phyloP scores from a whole-genome alignment of 306 rosid genomes.

The Castanea crenata region DNA sequence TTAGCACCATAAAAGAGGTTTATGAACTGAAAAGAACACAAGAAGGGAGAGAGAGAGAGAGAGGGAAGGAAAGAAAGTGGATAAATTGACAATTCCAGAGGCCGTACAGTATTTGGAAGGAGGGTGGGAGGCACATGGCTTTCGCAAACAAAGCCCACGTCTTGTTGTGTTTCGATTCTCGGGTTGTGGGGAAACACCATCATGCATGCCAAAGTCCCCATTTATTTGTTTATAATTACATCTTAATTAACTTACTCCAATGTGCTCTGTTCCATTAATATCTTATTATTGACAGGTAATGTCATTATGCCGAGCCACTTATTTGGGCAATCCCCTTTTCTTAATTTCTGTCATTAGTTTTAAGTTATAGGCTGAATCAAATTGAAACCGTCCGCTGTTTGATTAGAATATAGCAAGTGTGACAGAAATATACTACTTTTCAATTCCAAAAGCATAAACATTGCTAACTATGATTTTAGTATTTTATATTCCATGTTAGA shows the following conservation, averaged over 20 bases:
- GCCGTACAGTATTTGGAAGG: constrained; percentile 33
- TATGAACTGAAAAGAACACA: constrained; percentile 9
- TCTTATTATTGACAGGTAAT: constrained; percentile 51
- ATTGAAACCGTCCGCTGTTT: not conserved
- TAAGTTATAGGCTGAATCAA: constrained; percentile 5
- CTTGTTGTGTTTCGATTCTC: constrained; percentile 54
- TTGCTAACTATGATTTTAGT: no score
- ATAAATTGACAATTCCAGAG: not conserved
- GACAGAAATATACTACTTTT: not conserved
- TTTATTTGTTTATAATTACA: constrained; percentile 63
- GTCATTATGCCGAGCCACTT: constrained; percentile 81
- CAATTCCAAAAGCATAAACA: not conserved
- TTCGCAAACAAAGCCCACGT: constrained; percentile 58
- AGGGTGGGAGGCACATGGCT: constrained; percentile 87
- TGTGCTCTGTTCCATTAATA: constrained; percentile 27
- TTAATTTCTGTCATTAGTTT: constrained; percentile 21
- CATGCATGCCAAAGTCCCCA: constrained; percentile 70
- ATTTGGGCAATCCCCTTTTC: constrained; percentile 34
- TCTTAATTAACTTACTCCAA: constrained; percentile 33
- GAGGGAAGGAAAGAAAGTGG: not conserved
- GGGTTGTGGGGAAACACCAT: constrained; percentile 66
- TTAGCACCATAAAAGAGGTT: not conserved
- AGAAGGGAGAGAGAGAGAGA: not conserved
- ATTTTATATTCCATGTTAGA: no score
- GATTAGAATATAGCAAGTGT: not conserved